These are phyloP conservation scores for Brassica napus DNA, from an alignment of 345 rosid genomes.

Conservation along the genomic window DNA sequence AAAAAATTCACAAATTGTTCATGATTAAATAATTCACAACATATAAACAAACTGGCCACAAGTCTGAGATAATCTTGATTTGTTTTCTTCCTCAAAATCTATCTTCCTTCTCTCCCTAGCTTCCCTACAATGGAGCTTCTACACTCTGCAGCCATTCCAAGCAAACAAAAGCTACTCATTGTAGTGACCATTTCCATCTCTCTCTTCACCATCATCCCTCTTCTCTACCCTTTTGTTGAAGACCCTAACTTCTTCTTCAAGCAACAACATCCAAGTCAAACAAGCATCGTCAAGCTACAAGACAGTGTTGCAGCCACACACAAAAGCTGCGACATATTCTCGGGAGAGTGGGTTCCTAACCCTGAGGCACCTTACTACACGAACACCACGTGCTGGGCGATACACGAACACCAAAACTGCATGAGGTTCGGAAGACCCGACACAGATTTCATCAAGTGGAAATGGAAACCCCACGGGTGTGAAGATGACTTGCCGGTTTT, in stretches of 20 bases:
- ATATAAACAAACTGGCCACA: constrained; percentile 16
- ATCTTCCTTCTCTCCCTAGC: constrained; percentile 21
- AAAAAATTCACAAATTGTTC: not conserved
- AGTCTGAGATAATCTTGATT: constrained; percentile 9
- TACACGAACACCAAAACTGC: constrained; percentile 97
- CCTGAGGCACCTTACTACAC: constrained; percentile 79
- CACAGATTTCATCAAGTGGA: constrained; percentile 68
- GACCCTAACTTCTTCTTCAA: constrained; percentile 45
- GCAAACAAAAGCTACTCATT: constrained; percentile 40
- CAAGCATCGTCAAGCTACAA: constrained; percentile 28
- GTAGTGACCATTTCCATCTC: constrained; percentile 28
- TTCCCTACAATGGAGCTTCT: constrained; percentile 41
- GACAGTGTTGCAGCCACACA: not conserved
- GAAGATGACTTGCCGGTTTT: constrained; percentile 55
- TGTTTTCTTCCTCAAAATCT: not conserved
- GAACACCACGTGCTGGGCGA: constrained; percentile 87
- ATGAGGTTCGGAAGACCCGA: constrained; percentile 87
- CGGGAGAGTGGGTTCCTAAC: constrained; percentile 84
- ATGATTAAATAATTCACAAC: constrained; percentile 16
- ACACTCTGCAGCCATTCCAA: constrained; percentile 29
- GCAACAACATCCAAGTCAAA: constrained; percentile 34
- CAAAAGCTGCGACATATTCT: constrained; percentile 59
- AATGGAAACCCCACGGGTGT: constrained; percentile 82
- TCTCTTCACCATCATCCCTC: constrained; percentile 38
- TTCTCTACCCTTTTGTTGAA: constrained; percentile 38